Evolutionary conservation across 345 rosid species (phyloP), one percentile per base, ranked within the genome.

Genomic region (Mangifera indica): DNA sequence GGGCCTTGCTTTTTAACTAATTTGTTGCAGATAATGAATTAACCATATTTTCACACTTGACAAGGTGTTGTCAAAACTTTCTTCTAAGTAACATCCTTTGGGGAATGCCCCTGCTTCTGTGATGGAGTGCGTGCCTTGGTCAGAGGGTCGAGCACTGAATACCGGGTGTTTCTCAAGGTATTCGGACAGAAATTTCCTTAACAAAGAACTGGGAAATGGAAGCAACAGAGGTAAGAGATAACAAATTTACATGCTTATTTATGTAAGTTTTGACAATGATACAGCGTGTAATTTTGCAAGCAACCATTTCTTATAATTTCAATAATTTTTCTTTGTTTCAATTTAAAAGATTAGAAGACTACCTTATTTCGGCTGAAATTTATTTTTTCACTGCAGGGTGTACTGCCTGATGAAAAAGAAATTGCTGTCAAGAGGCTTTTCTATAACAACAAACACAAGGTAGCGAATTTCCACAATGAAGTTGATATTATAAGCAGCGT

Each of bases 401-500:
- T 86, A 73, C 84, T 95, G 69, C 79, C 81, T 4, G 99, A 92
- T 40, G 98, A 97, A 80, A 72, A 97, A 80, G 97, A 92, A 70
- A 95, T 92, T 6, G 99, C 98, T 1, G 97, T 95, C 67, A 95
- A 95, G 72, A 84, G 98, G 76, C 91, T 90, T 34, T 95, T 90
- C 87, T 87, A 89, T 69, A 95, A 95, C 84, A 92, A 89, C 81
- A 91, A 87, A 71, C 93, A 95, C 14, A 84, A 94, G 78, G 96
- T 95, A 62, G 88, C 90, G 12, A 95, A 91, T 87, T 95, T 95
- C 87, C 91, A 84, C 83, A 89, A 95, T 75, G 98, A 95, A 78
- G 91, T 95, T 22, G 89, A 95, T 82, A 92, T 95, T 66, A 92
- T 92, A 53, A 89, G 97, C 78, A 82, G 84, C 7, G 90, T 88